Percentiles rank a stretch among this genome's conserved stretches.
Conservation (phyloP, 306 rosid genomes). For the Carpinus viminea region DNA sequence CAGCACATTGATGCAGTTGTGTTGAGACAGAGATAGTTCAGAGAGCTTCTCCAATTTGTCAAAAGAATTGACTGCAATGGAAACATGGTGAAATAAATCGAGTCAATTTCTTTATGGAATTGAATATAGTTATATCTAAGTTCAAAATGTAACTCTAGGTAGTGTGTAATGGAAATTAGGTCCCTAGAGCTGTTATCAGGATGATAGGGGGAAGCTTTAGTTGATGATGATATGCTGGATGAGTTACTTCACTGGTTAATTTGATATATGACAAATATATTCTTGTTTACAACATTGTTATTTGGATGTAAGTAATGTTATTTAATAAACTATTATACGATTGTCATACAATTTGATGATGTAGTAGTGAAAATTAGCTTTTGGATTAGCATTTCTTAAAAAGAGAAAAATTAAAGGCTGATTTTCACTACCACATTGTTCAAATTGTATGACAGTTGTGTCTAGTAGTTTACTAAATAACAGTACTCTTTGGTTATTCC, state of each 20-base stretch:
- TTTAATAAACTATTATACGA: too few species aligned
- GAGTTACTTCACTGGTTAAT: background rate
- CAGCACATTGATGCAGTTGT: background rate
- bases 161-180: background rate
- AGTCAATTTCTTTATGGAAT: background rate
- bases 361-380: too few species aligned
- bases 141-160: background rate
- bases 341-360: too few species aligned
- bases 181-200: background rate
- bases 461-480: too few species aligned
- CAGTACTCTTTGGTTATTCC: background rate
- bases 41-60: background rate
- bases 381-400: too few species aligned
- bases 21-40: background rate
- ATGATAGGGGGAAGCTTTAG: background rate
- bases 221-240: background rate
- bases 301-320: background rate
- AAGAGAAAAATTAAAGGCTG: too few species aligned
- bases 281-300: background rate
- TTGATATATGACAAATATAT: background rate
- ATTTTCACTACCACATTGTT: too few species aligned
- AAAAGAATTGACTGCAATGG: background rate
- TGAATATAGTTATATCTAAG: background rate
- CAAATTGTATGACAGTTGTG: too few species aligned
- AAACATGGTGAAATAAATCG: background rate